phyloP scores from a whole-genome alignment of 2,329 filamentous ascomycete species.

The Exophiala aquamarina region DNA sequence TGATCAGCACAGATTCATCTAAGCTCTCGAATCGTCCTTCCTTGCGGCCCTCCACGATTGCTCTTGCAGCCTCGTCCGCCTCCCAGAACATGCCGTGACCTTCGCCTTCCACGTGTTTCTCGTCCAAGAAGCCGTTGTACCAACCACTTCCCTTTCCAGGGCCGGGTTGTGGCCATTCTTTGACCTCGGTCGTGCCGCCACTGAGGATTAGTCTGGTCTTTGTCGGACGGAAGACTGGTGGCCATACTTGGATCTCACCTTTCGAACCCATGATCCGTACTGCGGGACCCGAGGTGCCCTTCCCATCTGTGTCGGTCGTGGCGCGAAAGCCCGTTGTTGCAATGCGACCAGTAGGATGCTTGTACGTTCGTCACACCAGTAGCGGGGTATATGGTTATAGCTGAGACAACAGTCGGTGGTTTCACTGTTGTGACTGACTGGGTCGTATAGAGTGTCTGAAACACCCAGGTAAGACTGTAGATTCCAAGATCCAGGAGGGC shows the following conservation, averaged over 20 bases:
- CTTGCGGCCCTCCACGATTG: conserved; percentile 60
- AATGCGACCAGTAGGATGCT: conserved; percentile 30
- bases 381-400: conserved; percentile 24
- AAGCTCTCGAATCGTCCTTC: conserved; percentile 77
- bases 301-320: conserved; percentile 26
- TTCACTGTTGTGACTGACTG: conserved; percentile 65
- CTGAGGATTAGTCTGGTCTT: conserved; percentile 77
- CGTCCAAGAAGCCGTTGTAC: conserved; percentile 49
- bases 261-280: conserved; percentile 31
- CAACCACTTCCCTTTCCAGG: conserved; percentile 62
- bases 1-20: conserved; percentile 78
- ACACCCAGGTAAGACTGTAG: conserved; percentile 88
- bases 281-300: conserved; percentile 24
- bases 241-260: conserved; percentile 30
- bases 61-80: conserved; percentile 18
- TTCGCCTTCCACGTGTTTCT: conserved; percentile 70
- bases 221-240: conserved; percentile 30
- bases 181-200: conserved; percentile 41
- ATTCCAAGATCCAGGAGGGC: conserved; percentile 81
- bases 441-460: conserved; percentile 58
- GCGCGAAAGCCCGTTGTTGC: conserved; percentile 31
- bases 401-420: conserved; percentile 64
- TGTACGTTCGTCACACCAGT: conserved; percentile 33
- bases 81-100: conserved; percentile 36
- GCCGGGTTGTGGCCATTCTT: conserved; percentile 17